Conservation (phyloP, 2,329 filamentous ascomycete genomes). For the Dissoconium aciculare region DNA sequence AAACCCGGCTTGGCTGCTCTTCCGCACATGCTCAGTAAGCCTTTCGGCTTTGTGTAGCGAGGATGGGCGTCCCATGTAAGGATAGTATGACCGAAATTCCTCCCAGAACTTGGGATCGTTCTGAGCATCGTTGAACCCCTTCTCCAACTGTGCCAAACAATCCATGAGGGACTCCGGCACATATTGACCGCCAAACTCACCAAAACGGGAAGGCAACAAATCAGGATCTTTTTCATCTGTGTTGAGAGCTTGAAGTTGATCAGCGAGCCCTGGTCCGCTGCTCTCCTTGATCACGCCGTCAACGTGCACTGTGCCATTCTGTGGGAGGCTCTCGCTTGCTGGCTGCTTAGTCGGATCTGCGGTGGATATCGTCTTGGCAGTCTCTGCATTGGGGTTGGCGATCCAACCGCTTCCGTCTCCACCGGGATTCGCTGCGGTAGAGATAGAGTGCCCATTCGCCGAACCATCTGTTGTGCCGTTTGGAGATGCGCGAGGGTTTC, state of each 20-base stretch:
- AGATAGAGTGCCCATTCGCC: constrained; percentile 17
- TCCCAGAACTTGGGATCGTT: constrained; percentile 92
- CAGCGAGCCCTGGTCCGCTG: constrained; percentile 54
- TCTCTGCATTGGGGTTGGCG: constrained; percentile 17
- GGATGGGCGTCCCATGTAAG: constrained; percentile 90
- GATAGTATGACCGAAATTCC: constrained; percentile 89
- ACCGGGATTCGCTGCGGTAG: constrained; percentile 20
- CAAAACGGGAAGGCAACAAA: constrained; percentile 72
- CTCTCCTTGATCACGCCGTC: constrained; percentile 50
- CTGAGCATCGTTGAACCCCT: constrained; percentile 74
- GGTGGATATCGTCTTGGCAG: constrained; percentile 22
- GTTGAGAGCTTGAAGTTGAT: constrained; percentile 72
- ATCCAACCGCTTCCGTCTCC: constrained; percentile 25
- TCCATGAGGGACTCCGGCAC: constrained; percentile 98
- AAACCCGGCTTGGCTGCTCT: constrained; percentile 39
- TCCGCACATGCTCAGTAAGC: constrained; percentile 48
- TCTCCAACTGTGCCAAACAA: constrained; percentile 78
- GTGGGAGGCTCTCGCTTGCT: constrained; percentile 17
- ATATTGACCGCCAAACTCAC: constrained; percentile 93
- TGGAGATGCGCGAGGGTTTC: constrained; percentile 12
- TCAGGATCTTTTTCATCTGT: constrained; percentile 34
- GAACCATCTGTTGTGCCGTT: constrained; percentile 8
- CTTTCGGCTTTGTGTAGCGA: constrained; percentile 80
- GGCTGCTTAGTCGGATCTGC: constrained; percentile 23
- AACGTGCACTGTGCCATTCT: constrained; percentile 45